Evolutionary conservation across 1,284 basidiomycete genomes (phyloP), one percentile per base, ranked within the genome.

Genomic region (Boletus mariae): DNA sequence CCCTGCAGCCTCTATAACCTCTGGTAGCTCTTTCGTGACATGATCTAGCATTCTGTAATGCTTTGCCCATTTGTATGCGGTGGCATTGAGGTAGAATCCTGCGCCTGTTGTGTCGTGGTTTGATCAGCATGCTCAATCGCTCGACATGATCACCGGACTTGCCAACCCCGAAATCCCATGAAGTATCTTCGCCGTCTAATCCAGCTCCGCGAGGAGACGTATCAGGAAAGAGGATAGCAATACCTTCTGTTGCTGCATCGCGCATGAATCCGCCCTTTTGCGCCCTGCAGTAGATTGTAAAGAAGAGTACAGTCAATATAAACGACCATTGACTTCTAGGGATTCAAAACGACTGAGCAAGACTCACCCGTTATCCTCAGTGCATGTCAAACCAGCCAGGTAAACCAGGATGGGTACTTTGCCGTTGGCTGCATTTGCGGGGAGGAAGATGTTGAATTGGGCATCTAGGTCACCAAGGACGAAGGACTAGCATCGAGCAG

Each of bases 191-290:
- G 37, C 90, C 93, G 51, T 88, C 83, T 54, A 94, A 80, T n/a
- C 85, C 87, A 2, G 96, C 95, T 1, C 94, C 94, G 31, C 96
- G 82, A 2, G 97, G 97, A 38, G 90, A 93, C 0, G 97, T 99
- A 68, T 99, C 97, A 0, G 97, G 94, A 70, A 98, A 97, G 40
- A 99, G 84, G 46, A 99, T 75, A 0, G 96, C 95, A 54, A 99
- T 87, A 4, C 88, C 87, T 63, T 94, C 84, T 34, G 83, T 76
- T 2, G 90, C 82, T 1, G 94, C 94, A 28, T 87, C 83, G 28
- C 83, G 80, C 46, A 96, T 75, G 72, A 97, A 92, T 9, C 81
- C 82, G 26, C 90, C 93, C 71, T 98, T 97, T 73, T 94, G 92
- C 1, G 94, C 83, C 0, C 91, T 92, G 61, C 7, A 47, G 50